Percentiles rank a stretch among this genome's conserved stretches.
phyloP scores from a whole-genome alignment of 1,284 basidiomycete genomes.

The Heimioporus retisporus region DNA sequence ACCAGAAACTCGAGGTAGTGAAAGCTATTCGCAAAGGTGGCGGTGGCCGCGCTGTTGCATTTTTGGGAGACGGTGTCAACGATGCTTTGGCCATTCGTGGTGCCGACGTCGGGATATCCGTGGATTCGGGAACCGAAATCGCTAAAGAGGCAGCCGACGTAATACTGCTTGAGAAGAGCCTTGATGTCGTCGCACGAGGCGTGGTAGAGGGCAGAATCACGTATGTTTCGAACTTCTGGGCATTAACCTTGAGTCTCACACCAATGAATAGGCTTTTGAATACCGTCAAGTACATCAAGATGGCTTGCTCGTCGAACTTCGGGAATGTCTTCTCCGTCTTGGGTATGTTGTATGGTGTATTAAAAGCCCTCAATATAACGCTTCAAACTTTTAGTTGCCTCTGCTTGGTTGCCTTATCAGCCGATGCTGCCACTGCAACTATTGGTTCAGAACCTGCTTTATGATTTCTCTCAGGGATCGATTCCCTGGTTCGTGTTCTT shows the following conservation, averaged over 20 bases:
- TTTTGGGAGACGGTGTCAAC: constrained; percentile 45
- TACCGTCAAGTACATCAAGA: constrained; percentile 44
- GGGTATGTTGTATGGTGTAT: constrained; percentile 30
- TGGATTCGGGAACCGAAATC: constrained; percentile 98
- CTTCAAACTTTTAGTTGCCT: constrained; percentile 32
- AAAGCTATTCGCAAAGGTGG: constrained; percentile 40
- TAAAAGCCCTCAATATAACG: constrained; percentile 8
- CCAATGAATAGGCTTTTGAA: constrained; percentile 37
- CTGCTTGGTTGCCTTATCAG: constrained; percentile 44
- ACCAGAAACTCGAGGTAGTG: constrained; percentile 44
- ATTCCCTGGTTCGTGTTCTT: constrained; percentile 39
- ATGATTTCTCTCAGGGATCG: constrained; percentile 44
- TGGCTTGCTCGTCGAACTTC: constrained; percentile 46
- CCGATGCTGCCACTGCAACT: constrained; percentile 43
- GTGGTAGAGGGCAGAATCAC: constrained; percentile 46
- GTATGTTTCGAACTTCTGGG: constrained; percentile 25
- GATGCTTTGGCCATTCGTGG: constrained; percentile 45
- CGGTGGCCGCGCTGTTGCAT: constrained; percentile 42
- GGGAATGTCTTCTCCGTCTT: constrained; percentile 45
- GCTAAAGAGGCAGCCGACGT: constrained; percentile 99
- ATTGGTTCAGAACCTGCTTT: constrained; percentile 40
- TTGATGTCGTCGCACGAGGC: constrained; percentile 42
- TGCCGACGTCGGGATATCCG: constrained; percentile 97
- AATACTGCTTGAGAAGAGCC: constrained; percentile 84
- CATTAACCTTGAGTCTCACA: constrained; percentile 27